Evolutionary conservation across 73 alveolate genomes (phyloP).

Genomic region (Vitrella brassicaformis): DNA sequence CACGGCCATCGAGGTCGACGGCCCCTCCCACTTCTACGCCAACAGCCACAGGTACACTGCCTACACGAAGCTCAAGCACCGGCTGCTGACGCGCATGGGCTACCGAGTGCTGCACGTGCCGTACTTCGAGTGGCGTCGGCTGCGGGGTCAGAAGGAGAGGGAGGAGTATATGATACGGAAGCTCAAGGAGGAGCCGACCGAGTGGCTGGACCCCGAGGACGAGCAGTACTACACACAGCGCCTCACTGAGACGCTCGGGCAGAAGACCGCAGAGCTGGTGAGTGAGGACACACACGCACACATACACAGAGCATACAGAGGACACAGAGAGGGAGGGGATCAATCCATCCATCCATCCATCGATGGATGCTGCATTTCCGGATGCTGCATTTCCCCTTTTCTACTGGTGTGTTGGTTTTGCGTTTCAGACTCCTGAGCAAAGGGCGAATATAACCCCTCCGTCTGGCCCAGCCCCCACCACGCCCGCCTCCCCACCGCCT

Average conservation of each 20-base stretch:
- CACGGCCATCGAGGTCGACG: constrained; percentile 36
- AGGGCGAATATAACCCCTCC: background rate
- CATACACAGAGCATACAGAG: background rate
- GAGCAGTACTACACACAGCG: constrained; percentile 32
- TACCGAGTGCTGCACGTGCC: constrained; percentile 35
- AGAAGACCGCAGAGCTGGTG: too few relatives aligned
- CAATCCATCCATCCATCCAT: background rate
- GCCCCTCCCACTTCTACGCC: constrained; percentile 36
- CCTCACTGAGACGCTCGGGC: too few relatives aligned
- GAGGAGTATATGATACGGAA: constrained; percentile 31
- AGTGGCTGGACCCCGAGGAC: constrained; percentile 40
- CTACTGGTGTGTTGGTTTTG: background rate
- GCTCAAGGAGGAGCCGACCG: constrained; percentile 28
- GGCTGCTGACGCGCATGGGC: constrained; percentile 37
- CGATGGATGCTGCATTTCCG: background rate
- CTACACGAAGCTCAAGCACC: constrained; percentile 37
- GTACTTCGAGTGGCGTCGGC: constrained; percentile 30
- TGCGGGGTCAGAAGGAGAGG: constrained; percentile 20
- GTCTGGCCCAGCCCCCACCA: background rate
- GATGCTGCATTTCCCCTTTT: background rate
- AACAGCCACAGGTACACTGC: constrained; percentile 27
- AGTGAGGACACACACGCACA: too few relatives aligned
- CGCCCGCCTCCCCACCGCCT: background rate
- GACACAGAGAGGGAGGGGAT: background rate
- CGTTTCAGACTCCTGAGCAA: background rate